A percentile compares a stretch with the other conserved stretches of the same genome.
Evolutionary conservation across 2,329 filamentous ascomycete species (phyloP).

Genomic region (Colletotrichum truncatum): DNA sequence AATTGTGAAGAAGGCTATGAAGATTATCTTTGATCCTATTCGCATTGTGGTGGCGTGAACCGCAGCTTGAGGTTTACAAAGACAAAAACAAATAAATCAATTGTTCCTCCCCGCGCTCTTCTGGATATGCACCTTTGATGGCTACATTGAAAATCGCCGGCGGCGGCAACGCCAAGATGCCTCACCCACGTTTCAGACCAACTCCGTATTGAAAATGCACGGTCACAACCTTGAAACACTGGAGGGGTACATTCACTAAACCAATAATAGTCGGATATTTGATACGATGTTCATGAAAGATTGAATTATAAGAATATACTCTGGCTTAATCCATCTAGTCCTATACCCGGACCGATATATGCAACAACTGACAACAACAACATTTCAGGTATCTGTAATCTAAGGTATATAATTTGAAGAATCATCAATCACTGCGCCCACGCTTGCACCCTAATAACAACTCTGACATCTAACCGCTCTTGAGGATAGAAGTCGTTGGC

Average conservation of each 20-base stretch:
- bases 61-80: no score
- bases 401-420: not conserved
- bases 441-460: not conserved
- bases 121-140: no score
- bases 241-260: not conserved
- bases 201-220: not conserved
- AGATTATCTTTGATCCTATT: not conserved
- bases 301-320: constrained; percentile 2
- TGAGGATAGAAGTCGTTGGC: constrained; percentile 21
- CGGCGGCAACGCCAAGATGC: constrained; percentile 24
- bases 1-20: not conserved
- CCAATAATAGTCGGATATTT: rapidly evolving
- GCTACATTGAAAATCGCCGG: no score
- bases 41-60: constrained; percentile 10
- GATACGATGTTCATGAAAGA: not conserved
- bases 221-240: constrained; percentile 4
- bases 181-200: constrained; percentile 21
- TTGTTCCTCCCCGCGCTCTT: no score
- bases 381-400: constrained; percentile 13
- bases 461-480: constrained; percentile 17
- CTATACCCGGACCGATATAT: not conserved
- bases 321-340: not conserved
- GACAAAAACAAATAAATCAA: no score
- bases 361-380: constrained; percentile 2
- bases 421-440: not conserved